Evolutionary conservation across 768 basidiomycete species (phyloP), one percentile per base, ranked within the genome.

Genomic region (Collybia sp.): DNA sequence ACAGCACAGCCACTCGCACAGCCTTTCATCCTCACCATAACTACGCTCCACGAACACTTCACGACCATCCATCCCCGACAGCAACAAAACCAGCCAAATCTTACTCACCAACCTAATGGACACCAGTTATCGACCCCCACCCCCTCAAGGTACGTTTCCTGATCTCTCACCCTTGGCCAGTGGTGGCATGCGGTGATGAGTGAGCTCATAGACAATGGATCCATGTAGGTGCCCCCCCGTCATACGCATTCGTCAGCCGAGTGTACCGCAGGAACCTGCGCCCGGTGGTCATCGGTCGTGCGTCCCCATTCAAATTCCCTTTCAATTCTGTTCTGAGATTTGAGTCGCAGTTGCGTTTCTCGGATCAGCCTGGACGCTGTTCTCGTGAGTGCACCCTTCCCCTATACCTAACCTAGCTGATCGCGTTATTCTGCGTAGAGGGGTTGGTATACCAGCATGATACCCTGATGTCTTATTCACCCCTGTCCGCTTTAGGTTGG

Each of bases 231-330:
- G 53, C 76, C 46, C 70, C 79, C 16, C 80, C 82, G 3, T 66
- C 77, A 1, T 85, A 82, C 65, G 71, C 73, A n/a, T 79, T 79
- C 58, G 73, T 79, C 13, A 71, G 70, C 33, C 72, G 76, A 51
- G 58, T 80, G 19, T 86, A 83, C 52, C 66, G 62, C 48, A 65
- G 70, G 44, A 86, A 70, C 57, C 57, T 88, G 48, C 70, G 88
- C 18, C 83, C 87, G 10, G 57, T 82, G n/a, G 75, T 89, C 15
- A 48, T 73, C 56, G 68, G 50, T 35, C 68, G 78, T 70, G 35
- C 46, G 59, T 54, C 5, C 12, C 5, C 42, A 9, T 57, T 53
- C 32, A 33, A 30, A 33, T 38, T 6, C 43, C 18, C 2, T 6
- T 33, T 39, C 6, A 30, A 9, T n/a, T 10, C 6, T 18, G 35